These are phyloP conservation scores for Monilinia fructigena DNA, from an alignment of 2,329 filamentous ascomycete genomes.

Conservation along the genomic window DNA sequence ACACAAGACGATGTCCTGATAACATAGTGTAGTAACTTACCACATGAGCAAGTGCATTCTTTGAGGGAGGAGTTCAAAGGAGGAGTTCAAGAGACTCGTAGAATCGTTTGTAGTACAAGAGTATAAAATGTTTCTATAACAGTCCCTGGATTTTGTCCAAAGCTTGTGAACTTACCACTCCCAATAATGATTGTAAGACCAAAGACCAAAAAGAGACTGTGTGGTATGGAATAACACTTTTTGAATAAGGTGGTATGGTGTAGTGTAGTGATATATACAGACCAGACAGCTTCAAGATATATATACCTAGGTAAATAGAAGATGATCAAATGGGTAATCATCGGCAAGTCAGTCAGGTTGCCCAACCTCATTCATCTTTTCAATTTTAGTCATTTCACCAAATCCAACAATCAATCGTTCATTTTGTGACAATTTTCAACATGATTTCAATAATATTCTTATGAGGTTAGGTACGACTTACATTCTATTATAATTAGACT, in stretches of 20 bases:
- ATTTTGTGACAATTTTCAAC: background rate
- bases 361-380: constrained; percentile 1
- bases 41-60: constrained; percentile 57
- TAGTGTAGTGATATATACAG: background rate
- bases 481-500: background rate
- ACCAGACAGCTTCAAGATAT: background rate
- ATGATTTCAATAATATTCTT: background rate
- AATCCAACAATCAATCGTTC: background rate
- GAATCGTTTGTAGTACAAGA: constrained; percentile 47
- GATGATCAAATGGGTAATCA: background rate
- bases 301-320: background rate
- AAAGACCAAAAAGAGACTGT: background rate
- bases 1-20: background rate
- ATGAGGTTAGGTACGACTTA: background rate
- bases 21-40: constrained; percentile 39
- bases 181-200: background rate
- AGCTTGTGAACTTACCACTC: constrained; percentile 20
- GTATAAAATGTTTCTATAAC: constrained; percentile 51
- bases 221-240: background rate
- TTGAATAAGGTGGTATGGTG: background rate
- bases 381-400: background rate
- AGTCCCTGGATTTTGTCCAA: constrained; percentile 44
- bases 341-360: constrained; percentile 9
- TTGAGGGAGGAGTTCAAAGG: constrained; percentile 50
- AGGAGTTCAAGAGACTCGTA: constrained; percentile 46